These are phyloP conservation scores for Russula sp. DNA, from an alignment of 768 basidiomycete species.

Conservation along the genomic window DNA sequence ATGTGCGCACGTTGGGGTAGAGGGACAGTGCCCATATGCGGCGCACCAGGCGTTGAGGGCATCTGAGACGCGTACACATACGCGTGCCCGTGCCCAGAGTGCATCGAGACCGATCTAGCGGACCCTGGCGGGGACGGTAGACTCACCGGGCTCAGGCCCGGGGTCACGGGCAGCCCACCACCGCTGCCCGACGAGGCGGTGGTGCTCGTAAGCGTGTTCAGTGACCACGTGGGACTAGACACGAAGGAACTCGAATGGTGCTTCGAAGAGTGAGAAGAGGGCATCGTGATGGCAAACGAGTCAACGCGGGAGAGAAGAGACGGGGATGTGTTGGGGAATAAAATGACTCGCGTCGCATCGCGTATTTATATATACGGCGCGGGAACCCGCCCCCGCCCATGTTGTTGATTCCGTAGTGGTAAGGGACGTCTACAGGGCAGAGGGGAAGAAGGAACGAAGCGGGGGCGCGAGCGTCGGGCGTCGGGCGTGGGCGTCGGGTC, in stretches of 20 bases:
- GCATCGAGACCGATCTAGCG: slow-evolving; percentile 11
- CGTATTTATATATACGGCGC: slow-evolving; percentile 14
- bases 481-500: not conserved
- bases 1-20: slow-evolving; percentile 23
- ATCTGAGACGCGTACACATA: slow-evolving; percentile 6
- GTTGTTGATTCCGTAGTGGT: slow-evolving; percentile 4
- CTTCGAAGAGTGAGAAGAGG: slow-evolving; percentile 22
- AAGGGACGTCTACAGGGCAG: slow-evolving; percentile 13
- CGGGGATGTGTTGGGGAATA: slow-evolving; percentile 4
- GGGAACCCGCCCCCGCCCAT: not conserved
- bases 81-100: slow-evolving; percentile 12
- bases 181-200: slow-evolving; percentile 10
- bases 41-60: slow-evolving; percentile 27
- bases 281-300: slow-evolving; percentile 11
- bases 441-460: not conserved
- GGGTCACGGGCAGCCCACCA: slow-evolving; percentile 16
- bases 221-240: slow-evolving; percentile 28
- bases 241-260: slow-evolving; percentile 16
- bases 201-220: slow-evolving; percentile 25
- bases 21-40: slow-evolving; percentile 21
- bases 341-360: slow-evolving; percentile 12
- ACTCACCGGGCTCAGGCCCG: slow-evolving; percentile 23
- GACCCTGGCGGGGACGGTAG: slow-evolving; percentile 26
- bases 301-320: slow-evolving; percentile 11
- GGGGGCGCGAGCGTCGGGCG: not conserved